Conservation (phyloP, 75 land plant species). For the Chamaecyparis obtusa region DNA sequence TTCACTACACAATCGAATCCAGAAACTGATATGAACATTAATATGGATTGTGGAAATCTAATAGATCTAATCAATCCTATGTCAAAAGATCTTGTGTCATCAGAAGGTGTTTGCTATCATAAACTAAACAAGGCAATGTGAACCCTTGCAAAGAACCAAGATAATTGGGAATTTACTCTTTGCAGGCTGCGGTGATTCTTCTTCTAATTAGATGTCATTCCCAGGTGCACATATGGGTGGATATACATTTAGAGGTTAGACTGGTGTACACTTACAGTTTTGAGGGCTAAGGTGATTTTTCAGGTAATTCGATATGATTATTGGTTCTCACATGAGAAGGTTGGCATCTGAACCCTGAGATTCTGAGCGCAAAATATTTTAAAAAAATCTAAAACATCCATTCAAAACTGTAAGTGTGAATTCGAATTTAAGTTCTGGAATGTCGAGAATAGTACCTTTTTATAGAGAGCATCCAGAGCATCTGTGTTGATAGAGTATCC, state of each 20-base stretch:
- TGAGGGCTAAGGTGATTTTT: background rate
- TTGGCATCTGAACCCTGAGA: background rate
- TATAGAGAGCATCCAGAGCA: constrained; percentile 84
- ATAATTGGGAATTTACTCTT: background rate
- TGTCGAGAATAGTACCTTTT: constrained; percentile 49
- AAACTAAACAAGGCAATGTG: background rate
- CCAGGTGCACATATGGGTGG: background rate
- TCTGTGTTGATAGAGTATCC: constrained; percentile 84
- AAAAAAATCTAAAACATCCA: background rate
- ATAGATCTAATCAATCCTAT: background rate
- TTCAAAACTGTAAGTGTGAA: background rate
- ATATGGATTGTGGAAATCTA: too few species aligned
- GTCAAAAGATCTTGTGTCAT: background rate
- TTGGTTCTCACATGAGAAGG: background rate
- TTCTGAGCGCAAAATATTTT: background rate
- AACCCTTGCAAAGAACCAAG: background rate
- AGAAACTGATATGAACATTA: too few species aligned
- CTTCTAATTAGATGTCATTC: background rate
- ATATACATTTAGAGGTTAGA: background rate
- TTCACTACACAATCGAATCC: too few species aligned
- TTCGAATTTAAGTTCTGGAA: background rate
- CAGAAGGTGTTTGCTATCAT: background rate
- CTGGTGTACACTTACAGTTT: background rate
- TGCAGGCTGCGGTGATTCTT: background rate
- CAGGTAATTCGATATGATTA: background rate